These are phyloP conservation scores for Botrytis pseudocinerea DNA, from an alignment of 2,329 filamentous ascomycete genomes.

Conservation along the genomic window DNA sequence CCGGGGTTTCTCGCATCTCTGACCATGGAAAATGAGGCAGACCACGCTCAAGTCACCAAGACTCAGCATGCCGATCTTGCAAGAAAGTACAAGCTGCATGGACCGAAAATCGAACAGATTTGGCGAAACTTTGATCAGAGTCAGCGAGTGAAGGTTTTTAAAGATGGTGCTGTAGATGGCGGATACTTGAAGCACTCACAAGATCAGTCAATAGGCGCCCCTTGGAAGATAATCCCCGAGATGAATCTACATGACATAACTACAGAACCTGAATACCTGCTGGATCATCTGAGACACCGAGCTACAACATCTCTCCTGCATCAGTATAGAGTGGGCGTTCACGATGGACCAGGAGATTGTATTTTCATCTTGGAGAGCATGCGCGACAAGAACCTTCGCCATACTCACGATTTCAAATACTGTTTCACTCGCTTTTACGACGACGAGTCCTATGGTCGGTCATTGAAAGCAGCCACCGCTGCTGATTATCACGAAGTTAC, in stretches of 20 bases:
- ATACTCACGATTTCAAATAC: conserved; percentile 37
- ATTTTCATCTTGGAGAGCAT: conserved; percentile 43
- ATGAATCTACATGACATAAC: conserved; percentile 48
- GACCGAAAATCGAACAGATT: conserved; percentile 41
- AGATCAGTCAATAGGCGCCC: conserved; percentile 44
- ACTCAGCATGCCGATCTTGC: conserved; percentile 45
- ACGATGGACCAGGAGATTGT: conserved; percentile 43
- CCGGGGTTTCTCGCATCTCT: background rate
- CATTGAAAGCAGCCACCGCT: conserved; percentile 35
- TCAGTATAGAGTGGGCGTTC: conserved; percentile 42
- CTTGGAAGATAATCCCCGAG: conserved; percentile 47
- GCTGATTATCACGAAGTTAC: conserved; percentile 28
- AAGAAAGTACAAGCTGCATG: conserved; percentile 45
- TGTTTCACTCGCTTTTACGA: conserved; percentile 45
- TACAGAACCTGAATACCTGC: conserved; percentile 42
- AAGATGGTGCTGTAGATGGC: conserved; percentile 41
- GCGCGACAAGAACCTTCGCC: conserved; percentile 40
- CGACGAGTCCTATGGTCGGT: conserved; percentile 44
- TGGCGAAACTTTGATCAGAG: conserved; percentile 45
- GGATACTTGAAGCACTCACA: conserved; percentile 42
- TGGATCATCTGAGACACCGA: conserved; percentile 45
- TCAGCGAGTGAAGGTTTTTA: conserved; percentile 43
- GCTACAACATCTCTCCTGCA: conserved; percentile 41
- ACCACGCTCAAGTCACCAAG: conserved; percentile 22
- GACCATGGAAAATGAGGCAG: background rate